Conservation (phyloP, 257 asterid genomes). For the Ocimum tenuiflorum region DNA sequence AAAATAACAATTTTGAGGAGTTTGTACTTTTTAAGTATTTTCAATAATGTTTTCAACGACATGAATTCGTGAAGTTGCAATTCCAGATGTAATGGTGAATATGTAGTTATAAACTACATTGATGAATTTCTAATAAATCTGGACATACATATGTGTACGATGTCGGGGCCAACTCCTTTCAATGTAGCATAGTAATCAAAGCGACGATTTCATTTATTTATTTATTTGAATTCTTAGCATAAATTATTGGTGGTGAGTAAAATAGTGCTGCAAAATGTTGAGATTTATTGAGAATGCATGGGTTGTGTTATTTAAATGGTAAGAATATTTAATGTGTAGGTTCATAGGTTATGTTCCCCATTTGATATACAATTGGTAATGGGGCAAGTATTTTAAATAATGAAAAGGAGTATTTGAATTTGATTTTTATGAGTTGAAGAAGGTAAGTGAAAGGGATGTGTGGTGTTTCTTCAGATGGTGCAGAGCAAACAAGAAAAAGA, state of each 20-base stretch:
- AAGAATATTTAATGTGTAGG: slow-evolving; percentile 18
- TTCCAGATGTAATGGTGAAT: slow-evolving; percentile 4
- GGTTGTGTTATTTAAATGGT: slow-evolving; percentile 15
- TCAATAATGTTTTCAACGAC: slow-evolving; percentile 6
- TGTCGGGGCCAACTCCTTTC: not conserved
- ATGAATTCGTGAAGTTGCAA: slow-evolving; percentile 13
- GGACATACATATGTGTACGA: not conserved
- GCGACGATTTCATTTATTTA: no score
- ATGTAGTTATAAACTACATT: not conserved
- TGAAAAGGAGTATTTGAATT: not conserved
- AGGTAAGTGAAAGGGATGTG: slow-evolving; percentile 50
- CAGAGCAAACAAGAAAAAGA: slow-evolving; percentile 23
- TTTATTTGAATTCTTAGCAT: no score
- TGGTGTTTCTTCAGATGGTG: no score
- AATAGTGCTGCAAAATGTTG: not conserved
- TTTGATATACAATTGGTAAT: slow-evolving; percentile 28
- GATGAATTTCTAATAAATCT: not conserved
- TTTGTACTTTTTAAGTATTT: not conserved
- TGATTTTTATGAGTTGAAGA: slow-evolving; percentile 11
- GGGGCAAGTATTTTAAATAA: slow-evolving; percentile 22
- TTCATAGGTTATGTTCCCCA: slow-evolving; percentile 42
- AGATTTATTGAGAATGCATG: slow-evolving; percentile 10
- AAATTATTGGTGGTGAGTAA: no score
- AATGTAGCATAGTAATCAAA: not conserved
- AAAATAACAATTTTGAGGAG: not conserved